A percentile compares a stretch with the other conserved stretches of the same genome.
Conservation (phyloP, 2,329 filamentous ascomycete species). For the Pseudocercospora macadamiae region DNA sequence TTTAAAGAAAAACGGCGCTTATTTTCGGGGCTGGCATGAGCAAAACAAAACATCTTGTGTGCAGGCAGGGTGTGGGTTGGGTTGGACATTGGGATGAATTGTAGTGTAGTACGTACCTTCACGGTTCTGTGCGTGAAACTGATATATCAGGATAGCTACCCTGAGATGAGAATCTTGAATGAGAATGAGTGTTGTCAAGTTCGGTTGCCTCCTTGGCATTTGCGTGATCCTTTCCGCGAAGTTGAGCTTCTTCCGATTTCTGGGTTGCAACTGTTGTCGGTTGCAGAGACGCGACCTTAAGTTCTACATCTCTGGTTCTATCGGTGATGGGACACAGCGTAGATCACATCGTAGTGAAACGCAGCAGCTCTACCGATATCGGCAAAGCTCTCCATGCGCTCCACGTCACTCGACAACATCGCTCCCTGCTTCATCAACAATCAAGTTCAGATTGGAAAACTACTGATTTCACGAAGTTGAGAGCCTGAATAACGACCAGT, state of each 20-base stretch:
- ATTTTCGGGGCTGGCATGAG: neutral
- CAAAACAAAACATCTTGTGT: neutral
- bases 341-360: no score
- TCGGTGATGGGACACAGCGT: no score
- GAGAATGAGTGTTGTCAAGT: neutral
- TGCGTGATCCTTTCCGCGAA: no score
- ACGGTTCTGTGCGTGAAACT: neutral
- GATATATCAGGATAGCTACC: neutral
- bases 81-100: neutral
- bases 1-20: slow-evolving; percentile 2
- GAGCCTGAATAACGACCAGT: no score
- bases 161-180: slow-evolving; percentile 3
- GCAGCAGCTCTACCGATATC: no score
- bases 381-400: no score
- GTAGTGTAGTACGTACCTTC: slow-evolving; percentile 1
- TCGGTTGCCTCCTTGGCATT: neutral
- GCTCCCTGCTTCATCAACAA: no score
- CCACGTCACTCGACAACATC: no score
- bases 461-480: no score
- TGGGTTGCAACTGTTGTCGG: neutral
- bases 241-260: neutral
- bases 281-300: neutral
- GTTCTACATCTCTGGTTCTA: no score
- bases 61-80: neutral
- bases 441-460: no score